phyloP scores from a whole-genome alignment of 202 grass and related monocot species.

The Elaeis oleifera region DNA sequence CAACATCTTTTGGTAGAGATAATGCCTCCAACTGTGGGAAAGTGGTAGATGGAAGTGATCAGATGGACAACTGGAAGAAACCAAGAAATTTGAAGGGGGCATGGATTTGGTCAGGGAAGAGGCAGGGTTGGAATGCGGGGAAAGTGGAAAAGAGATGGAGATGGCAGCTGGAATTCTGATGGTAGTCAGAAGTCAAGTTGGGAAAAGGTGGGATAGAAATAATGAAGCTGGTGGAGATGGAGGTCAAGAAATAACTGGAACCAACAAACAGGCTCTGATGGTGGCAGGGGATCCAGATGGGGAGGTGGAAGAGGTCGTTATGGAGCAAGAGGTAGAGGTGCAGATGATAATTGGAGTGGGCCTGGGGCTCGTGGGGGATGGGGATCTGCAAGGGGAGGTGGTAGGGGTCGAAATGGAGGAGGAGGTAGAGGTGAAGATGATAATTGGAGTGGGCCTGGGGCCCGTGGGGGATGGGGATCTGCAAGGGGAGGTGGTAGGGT shows the following conservation, averaged over 20 bases:
- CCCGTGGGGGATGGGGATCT: conserved; percentile 10
- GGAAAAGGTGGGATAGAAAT: conserved; percentile 29
- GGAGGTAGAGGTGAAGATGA: conserved; percentile 38
- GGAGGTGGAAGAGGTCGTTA: conserved; percentile 43
- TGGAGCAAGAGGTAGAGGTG: conserved; percentile 39
- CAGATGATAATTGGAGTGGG: conserved; percentile 38
- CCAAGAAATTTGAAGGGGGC: conserved; percentile 34
- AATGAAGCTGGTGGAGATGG: conserved; percentile 23
- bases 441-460: conserved; percentile 32
- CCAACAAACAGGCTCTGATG: too few relatives aligned
- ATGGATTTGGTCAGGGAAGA: conserved; percentile 39
- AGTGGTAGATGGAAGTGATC: conserved; percentile 33
- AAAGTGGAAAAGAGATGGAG: conserved; percentile 24
- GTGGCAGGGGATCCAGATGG: conserved; percentile 21
- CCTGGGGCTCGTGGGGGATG: conserved; percentile 10
- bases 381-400: conserved; percentile 22
- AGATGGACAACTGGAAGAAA: conserved; percentile 38
- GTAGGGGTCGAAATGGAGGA: conserved; percentile 3
- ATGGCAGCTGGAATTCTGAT: conserved; percentile 24
- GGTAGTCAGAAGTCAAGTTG: conserved; percentile 17
- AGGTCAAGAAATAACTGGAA: neutral
- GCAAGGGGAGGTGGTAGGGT: conserved; percentile 14
- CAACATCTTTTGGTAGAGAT: conserved; percentile 30
- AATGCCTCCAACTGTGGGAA: conserved; percentile 39
- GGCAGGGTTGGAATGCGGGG: conserved; percentile 33